Base-by-base conservation (phyloP, 1,284 basidiomycete species). In the Pascua guehoae region DNA sequence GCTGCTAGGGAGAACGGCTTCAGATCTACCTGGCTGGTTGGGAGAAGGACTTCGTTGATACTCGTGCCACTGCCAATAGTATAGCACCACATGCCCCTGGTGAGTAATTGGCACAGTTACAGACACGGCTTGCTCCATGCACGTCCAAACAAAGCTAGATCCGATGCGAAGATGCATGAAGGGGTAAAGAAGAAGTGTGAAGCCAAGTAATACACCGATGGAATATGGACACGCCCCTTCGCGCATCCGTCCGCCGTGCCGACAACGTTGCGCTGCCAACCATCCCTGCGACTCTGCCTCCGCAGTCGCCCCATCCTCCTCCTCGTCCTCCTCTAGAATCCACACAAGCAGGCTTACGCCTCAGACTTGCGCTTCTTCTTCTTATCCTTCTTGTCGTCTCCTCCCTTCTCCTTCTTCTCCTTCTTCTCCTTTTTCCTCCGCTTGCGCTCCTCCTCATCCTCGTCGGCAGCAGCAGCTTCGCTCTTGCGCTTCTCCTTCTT, bases 401-500 rank as follows among this genome's bases (percentile, higher is more conserved):
- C 40, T 58, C 55, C 24, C 38, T 55, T 46, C 46, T 54, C 39
- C 43, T 61, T 56, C 56, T 61, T 57, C 55, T 69, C 65, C 18
- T 66, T 66, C 65, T 69, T 70, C 47, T 67, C 57, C 63, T 71
- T 70, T 60, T 70, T 69, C 64, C 69, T 59, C 53, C 68, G 63
- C 60, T 67, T 63, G n/a, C 41, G 38, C 54, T 64, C 57, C 47
- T 64, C 61, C 41, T 58, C 57, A 36, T 59, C 49, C 49, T 58
- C 56, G 37, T 16, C 24, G 43, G 49, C 52, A 39, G 41, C 53
- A 9, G 47, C 54, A n/a, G 47, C 54, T 24, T 61, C 60, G 41
- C 63, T 59, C 72, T 68, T 51, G 50, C 49, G 42, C 56, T 56
- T 53, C 54, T 55, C 56, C 51, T 55, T 53, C 79, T 86, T 84